Base-by-base conservation (phyloP, 139 green algal species). In the Edaphochlamys debaryana region DNA sequence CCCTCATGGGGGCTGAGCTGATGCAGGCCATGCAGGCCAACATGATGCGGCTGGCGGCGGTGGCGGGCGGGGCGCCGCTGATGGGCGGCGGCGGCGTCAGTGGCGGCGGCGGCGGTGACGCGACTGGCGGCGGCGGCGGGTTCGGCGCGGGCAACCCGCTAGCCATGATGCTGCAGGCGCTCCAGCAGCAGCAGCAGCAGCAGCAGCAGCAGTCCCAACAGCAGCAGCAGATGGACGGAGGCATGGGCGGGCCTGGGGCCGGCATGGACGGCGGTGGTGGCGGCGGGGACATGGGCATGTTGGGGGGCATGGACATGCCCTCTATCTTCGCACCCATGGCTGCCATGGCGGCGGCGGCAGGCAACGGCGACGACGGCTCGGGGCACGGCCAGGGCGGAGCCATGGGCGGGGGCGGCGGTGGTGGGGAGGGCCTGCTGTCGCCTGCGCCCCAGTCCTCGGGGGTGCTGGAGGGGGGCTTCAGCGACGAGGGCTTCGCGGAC, bases 141-240 rank as follows among this genome's bases (percentile, higher is more conserved):
- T 15, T 15, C 20, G 50, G 50, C 50, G 50, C 50, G 20, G 50
- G 50, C 50, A 22, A 17, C 50, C 20, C 20, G 6, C 50, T 68
- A 38, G 36, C 34, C 2, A 40, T 32, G 36, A 79, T 79, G 72
- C 3, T 79, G 6, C 36, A 29, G 30, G 37, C 52, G 9, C 2
- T 58, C 50, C 23, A 56, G 36, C 72, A 79, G 72, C 72, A 79
- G 37, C 72, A 68, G 30, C 72, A 79, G 25, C 72, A 79, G 54
- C 34, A 54, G 5, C 72, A 68, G 23, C 32, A 67, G 3, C 52
- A 67, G 22, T n/a, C n/a, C n/a, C n/a, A n/a, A n/a, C 32, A 52
- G 23, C 52, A 79, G 23, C 71, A 79, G 52, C 72, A 68, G 37
- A 54, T 41, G 11, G 41, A n/a, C 27, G 29, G 27, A 9, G 19